Conservation (phyloP, 208 protist species). For the Novymonas esmeraldas region DNA sequence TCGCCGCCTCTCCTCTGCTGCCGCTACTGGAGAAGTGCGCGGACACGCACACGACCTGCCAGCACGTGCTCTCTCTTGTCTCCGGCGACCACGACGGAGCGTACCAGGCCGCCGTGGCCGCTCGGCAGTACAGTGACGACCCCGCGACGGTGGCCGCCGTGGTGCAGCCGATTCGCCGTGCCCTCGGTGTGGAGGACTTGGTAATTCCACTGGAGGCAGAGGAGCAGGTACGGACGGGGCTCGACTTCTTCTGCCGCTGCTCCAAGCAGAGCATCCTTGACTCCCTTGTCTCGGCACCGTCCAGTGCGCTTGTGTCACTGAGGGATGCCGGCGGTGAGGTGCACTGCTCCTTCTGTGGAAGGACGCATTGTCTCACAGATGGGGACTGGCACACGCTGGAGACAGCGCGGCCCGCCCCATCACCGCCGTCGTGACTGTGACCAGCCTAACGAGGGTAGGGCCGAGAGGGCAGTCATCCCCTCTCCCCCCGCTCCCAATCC, state of each 20-base stretch:
- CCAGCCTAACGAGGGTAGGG: not conserved
- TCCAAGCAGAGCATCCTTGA: conserved; percentile 48
- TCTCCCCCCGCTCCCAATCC: not conserved
- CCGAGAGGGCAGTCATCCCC: no score
- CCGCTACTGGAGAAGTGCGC: conserved; percentile 21
- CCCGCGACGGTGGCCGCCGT: conserved; percentile 37
- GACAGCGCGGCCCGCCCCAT: conserved; percentile 8
- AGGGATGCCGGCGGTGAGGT: conserved; percentile 13
- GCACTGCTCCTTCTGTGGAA: conserved; percentile 53
- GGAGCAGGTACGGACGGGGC: conserved; percentile 44
- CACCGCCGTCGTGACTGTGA: not conserved
- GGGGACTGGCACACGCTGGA: conserved; percentile 48
- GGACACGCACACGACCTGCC: conserved; percentile 45
- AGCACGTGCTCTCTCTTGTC: conserved; percentile 63
- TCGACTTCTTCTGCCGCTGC: conserved; percentile 89
- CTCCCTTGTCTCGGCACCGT: conserved; percentile 26
- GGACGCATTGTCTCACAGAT: conserved; percentile 26
- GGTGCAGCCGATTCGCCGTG: conserved; percentile 52
- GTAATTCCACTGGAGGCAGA: conserved; percentile 33
- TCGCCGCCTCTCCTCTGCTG: conserved; percentile 7
- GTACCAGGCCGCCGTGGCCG: conserved; percentile 40
- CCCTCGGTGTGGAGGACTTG: conserved; percentile 36
- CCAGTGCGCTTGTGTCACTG: conserved; percentile 15
- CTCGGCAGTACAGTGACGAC: conserved; percentile 64
- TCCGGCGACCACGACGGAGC: conserved; percentile 77